phyloP scores from a whole-genome alignment of 2,329 filamentous ascomycete species.

The Ceratocystis ficicola region DNA sequence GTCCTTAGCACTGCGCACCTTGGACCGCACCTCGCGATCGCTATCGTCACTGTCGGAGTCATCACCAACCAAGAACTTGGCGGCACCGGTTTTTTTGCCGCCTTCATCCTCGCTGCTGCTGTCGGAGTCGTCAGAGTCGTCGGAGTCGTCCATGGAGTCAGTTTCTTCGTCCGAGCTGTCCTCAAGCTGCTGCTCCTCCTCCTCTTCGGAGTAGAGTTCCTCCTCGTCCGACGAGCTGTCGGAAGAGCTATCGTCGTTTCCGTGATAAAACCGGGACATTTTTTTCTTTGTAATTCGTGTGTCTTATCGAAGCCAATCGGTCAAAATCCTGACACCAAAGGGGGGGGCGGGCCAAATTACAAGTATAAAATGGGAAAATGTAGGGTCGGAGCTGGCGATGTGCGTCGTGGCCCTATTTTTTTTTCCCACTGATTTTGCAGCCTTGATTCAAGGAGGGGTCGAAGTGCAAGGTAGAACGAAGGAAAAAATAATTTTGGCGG shows the following conservation, averaged over 20 bases:
- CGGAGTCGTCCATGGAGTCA: slow-evolving; percentile 40
- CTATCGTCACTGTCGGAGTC: slow-evolving; percentile 69
- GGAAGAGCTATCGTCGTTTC: slow-evolving; percentile 82
- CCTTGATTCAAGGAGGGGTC: slow-evolving; percentile 22
- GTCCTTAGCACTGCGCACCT: slow-evolving; percentile 96
- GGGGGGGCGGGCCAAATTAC: slow-evolving; percentile 10
- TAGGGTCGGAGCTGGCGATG: slow-evolving; percentile 21
- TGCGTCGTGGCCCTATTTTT: slow-evolving; percentile 19
- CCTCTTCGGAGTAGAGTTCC: slow-evolving; percentile 75
- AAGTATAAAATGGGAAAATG: slow-evolving; percentile 18
- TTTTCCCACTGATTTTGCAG: slow-evolving; percentile 21
- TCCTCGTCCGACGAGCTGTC: slow-evolving; percentile 95
- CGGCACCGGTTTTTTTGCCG: slow-evolving; percentile 57
- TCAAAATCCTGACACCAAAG: neutral
- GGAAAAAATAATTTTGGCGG: slow-evolving; percentile 22
- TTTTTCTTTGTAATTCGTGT: slow-evolving; percentile 14
- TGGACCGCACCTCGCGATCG: slow-evolving; percentile 71
- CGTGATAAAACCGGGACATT: slow-evolving; percentile 97
- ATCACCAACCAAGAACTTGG: slow-evolving; percentile 69
- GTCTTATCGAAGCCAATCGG: neutral
- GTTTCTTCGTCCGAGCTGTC: slow-evolving; percentile 38
- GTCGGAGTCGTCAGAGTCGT: slow-evolving; percentile 39
- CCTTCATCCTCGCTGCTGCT: slow-evolving; percentile 53
- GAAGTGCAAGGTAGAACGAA: slow-evolving; percentile 18
- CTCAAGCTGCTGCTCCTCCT: slow-evolving; percentile 44